These are phyloP conservation scores for Aspergillus nidulans DNA, from an alignment of 495 filamentous ascomycete species.

Conservation along the genomic window DNA sequence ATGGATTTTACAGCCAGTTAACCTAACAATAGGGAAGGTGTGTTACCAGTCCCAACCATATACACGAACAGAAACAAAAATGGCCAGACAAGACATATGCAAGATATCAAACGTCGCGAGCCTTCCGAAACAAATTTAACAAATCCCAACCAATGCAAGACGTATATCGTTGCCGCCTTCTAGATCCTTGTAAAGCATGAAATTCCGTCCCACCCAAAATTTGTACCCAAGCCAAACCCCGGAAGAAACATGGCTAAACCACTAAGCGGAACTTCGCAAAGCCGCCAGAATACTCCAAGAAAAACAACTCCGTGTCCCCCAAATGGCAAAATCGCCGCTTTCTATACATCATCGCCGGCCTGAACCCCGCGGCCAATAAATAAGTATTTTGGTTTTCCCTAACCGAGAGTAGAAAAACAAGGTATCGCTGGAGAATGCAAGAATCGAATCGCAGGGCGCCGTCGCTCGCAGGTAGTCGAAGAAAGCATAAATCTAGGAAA, in stretches of 20 bases:
- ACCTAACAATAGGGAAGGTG: conserved; percentile 31
- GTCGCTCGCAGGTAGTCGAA: conserved; percentile 45
- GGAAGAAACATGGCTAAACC: conserved; percentile 31
- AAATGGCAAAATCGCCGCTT: conserved; percentile 38
- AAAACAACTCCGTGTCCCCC: conserved; percentile 37
- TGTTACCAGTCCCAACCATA: conserved; percentile 39
- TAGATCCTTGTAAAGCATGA: conserved; percentile 41
- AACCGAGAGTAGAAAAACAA: conserved; percentile 36
- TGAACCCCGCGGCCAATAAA: conserved; percentile 24
- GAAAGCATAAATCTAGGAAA: conserved; percentile 40
- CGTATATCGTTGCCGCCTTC: conserved; percentile 53
- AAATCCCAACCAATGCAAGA: conserved; percentile 48
- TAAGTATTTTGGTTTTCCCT: conserved; percentile 32
- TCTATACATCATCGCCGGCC: conserved; percentile 46
- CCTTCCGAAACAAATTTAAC: conserved; percentile 35
- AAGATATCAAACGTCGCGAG: conserved; percentile 27
- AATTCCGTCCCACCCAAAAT: conserved; percentile 40
- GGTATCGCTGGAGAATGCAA: conserved; percentile 41
- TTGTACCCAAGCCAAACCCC: conserved; percentile 23
- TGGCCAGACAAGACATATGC: conserved; percentile 26
- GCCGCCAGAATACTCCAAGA: conserved; percentile 29
- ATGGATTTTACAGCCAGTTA: conserved; percentile 41
- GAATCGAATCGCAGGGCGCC: conserved; percentile 43
- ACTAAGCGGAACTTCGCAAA: conserved; percentile 29
- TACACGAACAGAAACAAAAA: conserved; percentile 32